Conservation (phyloP, 1,284 basidiomycete species). For the Sphagnurus paluster region DNA sequence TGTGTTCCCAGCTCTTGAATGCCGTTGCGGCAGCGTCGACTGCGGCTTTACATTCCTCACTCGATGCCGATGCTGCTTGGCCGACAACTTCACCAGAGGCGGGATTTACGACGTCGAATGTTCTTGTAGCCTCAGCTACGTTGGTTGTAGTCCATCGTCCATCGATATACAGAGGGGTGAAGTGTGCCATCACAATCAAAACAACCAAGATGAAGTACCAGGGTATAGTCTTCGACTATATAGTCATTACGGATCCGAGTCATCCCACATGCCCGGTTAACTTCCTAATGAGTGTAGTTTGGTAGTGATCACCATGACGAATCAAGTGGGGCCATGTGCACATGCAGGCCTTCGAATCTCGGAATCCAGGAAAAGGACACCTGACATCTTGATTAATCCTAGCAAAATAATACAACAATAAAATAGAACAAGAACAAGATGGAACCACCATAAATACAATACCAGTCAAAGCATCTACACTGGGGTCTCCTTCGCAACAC, state of each 20-base stretch:
- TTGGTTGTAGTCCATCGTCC: conserved; percentile 37
- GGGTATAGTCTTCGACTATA: too few relatives aligned
- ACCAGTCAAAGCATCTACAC: background rate
- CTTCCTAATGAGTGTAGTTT: too few relatives aligned
- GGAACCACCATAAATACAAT: conserved; percentile 2
- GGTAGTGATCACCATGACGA: too few relatives aligned
- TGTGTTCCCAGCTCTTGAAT: conserved; percentile 49
- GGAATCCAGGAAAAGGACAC: too few relatives aligned
- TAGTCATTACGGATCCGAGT: too few relatives aligned
- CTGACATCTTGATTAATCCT: too few relatives aligned
- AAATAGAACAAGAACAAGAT: background rate
- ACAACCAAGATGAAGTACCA: background rate
- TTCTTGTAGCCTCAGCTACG: conserved; percentile 33
- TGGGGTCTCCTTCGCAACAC: conserved; percentile 5
- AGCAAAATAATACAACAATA: background rate
- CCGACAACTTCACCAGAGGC: conserved; percentile 41
- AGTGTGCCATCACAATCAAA: conserved; percentile 23
- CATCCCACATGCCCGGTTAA: too few relatives aligned
- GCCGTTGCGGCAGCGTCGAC: conserved; percentile 47
- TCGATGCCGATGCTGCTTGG: conserved; percentile 43
- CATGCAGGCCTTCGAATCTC: too few relatives aligned
- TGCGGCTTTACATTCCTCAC: conserved; percentile 47
- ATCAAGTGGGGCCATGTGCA: too few relatives aligned
- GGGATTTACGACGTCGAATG: conserved; percentile 49
- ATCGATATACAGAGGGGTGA: conserved; percentile 42